A percentile compares a stretch with the other conserved stretches of the same genome.
Conservation (phyloP, 2,329 filamentous ascomycete genomes). For the Magnaporthales sp. region DNA sequence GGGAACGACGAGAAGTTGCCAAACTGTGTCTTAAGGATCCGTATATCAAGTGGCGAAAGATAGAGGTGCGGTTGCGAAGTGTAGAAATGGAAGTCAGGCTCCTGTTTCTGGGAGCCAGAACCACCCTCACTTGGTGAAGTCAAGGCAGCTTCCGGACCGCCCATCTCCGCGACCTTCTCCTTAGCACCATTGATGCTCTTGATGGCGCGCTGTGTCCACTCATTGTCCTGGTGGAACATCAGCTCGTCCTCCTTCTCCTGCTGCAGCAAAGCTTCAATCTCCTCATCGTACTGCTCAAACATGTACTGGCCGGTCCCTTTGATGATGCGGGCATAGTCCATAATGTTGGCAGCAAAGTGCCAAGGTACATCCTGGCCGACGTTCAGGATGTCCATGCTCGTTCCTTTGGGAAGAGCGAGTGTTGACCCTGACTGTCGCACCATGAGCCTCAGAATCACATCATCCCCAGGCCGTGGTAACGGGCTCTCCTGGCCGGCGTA, state of each 20-base stretch:
- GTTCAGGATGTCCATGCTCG: conserved; percentile 58
- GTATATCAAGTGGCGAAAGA: conserved; percentile 81
- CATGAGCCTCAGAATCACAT: conserved; percentile 83
- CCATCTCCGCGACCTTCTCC: conserved; percentile 54
- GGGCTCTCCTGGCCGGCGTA: conserved; percentile 82
- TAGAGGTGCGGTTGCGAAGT: conserved; percentile 82
- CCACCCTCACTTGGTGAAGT: conserved; percentile 8
- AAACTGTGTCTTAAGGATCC: conserved; percentile 84
- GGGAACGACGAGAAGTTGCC: conserved; percentile 76
- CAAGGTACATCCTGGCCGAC: conserved; percentile 69
- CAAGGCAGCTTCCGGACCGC: conserved; percentile 17
- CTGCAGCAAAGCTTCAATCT: conserved; percentile 63
- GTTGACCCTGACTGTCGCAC: conserved; percentile 74
- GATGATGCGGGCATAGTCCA: conserved; percentile 94
- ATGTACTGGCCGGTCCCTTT: conserved; percentile 89
- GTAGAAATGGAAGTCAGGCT: conserved; percentile 72
- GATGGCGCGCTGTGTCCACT: conserved; percentile 84
- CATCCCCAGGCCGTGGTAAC: conserved; percentile 71
- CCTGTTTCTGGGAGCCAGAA: conserved; percentile 3
- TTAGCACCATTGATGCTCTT: conserved; percentile 64
- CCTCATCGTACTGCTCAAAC: conserved; percentile 66
- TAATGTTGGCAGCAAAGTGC: conserved; percentile 88
- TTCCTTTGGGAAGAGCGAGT: conserved; percentile 78
- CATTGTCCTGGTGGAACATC: conserved; percentile 84
- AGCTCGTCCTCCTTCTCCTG: conserved; percentile 87